These are phyloP conservation scores for Xerocomus brunneocitrinus DNA, from an alignment of 768 basidiomycete species.

Conservation along the genomic window DNA sequence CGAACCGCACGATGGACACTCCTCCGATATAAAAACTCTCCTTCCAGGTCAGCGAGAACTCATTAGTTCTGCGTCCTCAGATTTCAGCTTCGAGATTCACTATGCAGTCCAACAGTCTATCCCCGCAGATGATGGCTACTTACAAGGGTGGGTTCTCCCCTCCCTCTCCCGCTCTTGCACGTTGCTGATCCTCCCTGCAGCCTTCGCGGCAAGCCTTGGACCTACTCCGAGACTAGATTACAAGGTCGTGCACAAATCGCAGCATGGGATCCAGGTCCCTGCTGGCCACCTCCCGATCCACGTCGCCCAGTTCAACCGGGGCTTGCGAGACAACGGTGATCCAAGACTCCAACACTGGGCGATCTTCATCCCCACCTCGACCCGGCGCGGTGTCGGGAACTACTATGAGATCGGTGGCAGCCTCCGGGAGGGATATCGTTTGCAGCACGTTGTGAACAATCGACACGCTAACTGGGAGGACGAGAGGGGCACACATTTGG, in stretches of 20 bases:
- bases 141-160: slow-evolving; percentile 2
- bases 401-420: slow-evolving; percentile 16
- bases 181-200: slow-evolving; percentile 1
- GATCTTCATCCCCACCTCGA: slow-evolving; percentile 22
- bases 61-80: neutral
- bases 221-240: slow-evolving; percentile 4
- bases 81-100: neutral
- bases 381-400: slow-evolving; percentile 16
- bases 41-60: neutral
- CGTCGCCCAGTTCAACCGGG: slow-evolving; percentile 14
- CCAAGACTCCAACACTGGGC: slow-evolving; percentile 13
- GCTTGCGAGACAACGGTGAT: neutral
- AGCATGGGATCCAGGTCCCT: slow-evolving; percentile 8
- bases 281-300: slow-evolving; percentile 11
- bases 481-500: slow-evolving; percentile 13
- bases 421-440: slow-evolving; percentile 9
- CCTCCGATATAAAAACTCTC: slow-evolving; percentile 7
- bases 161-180: no score
- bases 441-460: slow-evolving; percentile 12
- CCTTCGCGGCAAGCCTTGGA: slow-evolving; percentile 5
- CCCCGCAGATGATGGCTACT: slow-evolving; percentile 6
- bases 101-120: slow-evolving; percentile 3
- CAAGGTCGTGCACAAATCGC: slow-evolving; percentile 1
- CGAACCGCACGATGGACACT: neutral
- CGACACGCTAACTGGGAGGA: slow-evolving; percentile 14